A percentile compares a stretch with the other conserved stretches of the same genome.
These are phyloP conservation scores for Leishmania martiniquensis DNA, from an alignment of 208 protist species.

Conservation along the genomic window DNA sequence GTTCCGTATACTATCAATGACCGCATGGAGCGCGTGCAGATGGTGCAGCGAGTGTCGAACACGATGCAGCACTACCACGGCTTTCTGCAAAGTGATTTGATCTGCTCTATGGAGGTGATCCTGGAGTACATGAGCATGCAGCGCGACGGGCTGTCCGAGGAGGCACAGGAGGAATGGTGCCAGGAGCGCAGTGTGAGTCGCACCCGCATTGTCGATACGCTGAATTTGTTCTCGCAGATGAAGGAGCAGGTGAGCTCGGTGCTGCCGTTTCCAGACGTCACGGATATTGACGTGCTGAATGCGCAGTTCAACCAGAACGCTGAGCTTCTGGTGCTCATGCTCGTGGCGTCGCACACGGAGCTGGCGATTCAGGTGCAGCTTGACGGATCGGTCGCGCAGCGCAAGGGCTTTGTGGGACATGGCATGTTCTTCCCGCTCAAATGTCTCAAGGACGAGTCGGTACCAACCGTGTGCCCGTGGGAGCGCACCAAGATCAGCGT, in stretches of 20 bases:
- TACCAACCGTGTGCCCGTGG: slow-evolving; percentile 76
- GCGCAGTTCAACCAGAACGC: slow-evolving; percentile 59
- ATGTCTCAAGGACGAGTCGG: slow-evolving; percentile 54
- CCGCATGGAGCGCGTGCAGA: slow-evolving; percentile 27
- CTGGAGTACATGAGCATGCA: slow-evolving; percentile 82
- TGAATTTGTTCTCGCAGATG: slow-evolving; percentile 70
- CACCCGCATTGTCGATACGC: slow-evolving; percentile 59
- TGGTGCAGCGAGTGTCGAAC: slow-evolving; percentile 33
- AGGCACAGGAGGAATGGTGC: slow-evolving; percentile 78
- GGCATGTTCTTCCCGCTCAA: slow-evolving; percentile 74
- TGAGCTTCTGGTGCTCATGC: slow-evolving; percentile 48
- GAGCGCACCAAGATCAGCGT: slow-evolving; percentile 52
- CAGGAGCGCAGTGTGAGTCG: slow-evolving; percentile 64
- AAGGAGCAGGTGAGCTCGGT: slow-evolving; percentile 70
- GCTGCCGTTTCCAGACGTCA: slow-evolving; percentile 65
- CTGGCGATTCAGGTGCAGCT: slow-evolving; percentile 66
- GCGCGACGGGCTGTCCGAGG: slow-evolving; percentile 73
- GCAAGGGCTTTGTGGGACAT: slow-evolving; percentile 53
- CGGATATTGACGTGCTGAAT: slow-evolving; percentile 62
- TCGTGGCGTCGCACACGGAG: slow-evolving; percentile 65
- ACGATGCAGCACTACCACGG: slow-evolving; percentile 66
- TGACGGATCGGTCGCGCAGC: slow-evolving; percentile 44
- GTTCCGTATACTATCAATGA: slow-evolving; percentile 66
- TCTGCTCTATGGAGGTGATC: slow-evolving; percentile 59
- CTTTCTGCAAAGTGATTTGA: slow-evolving; percentile 59